Evolutionary conservation across 148 eudicot genomes (phyloP), one percentile per base, ranked within the genome.

Genomic region (Fagopyrum esculentum): DNA sequence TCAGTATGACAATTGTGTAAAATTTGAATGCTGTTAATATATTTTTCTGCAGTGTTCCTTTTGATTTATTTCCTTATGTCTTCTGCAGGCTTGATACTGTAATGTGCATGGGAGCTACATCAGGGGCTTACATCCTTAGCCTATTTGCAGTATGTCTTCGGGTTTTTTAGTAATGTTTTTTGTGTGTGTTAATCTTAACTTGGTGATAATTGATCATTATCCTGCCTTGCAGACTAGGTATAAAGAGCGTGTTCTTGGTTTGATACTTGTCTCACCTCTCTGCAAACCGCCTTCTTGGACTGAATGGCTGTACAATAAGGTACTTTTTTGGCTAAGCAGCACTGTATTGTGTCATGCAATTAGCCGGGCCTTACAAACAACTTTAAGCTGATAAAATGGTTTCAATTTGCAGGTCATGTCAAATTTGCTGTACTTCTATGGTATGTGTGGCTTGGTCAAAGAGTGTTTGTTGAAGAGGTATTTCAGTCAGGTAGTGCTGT

Each of bases 231-330:
- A 94, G 98, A 80, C 87, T 30, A 94, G 90, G 82, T 84, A 94
- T 77, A 74, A 80, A 72, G 83, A 85, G 60, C 87, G 98, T 73
- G 95, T 89, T 79, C 86, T 87, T 76, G 98, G 97, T 76, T 74
- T 94, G 87, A 91, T 94, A 84, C 97, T 94, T 26, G 84, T 94
- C 83, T 94, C 98, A 78, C 98, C 98, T 82, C 73, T 94, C 75
- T 94, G 98, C 85, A 87, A 87, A 90, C 87, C 93, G 78, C 98
- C 98, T 8, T 90, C 96, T 68, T 94, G 98, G 98, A 90, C 97
- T 52, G 98, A 94, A 80, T 94, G 98, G 98, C 78, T 91, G 83
- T 90, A 82, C 78, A 89, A 89, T 82, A 94, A 94, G 97, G 98
- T 94, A 76, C 75, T 61, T 74, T 35, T 71, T 77, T 80, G 40